Percentiles rank a stretch among this genome's conserved stretches.
These are phyloP conservation scores for Boletus barrowsii DNA, from an alignment of 768 basidiomycete species.

Conservation along the genomic window DNA sequence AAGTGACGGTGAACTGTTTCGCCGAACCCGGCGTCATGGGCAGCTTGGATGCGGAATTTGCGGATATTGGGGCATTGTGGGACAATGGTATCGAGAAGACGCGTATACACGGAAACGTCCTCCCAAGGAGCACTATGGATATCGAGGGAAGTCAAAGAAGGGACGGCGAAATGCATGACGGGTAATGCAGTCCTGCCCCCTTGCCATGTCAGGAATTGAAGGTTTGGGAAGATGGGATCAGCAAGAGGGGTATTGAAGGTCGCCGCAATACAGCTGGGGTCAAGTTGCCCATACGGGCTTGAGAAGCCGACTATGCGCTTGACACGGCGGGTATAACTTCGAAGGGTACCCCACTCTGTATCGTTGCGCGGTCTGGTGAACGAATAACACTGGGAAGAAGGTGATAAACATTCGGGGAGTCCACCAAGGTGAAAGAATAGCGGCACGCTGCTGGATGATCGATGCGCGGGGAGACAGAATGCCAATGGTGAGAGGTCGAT, in stretches of 20 bases:
- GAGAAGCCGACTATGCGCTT: background rate
- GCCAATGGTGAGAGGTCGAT: background rate
- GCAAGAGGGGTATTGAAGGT: background rate
- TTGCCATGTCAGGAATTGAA: slow-evolving; percentile 6
- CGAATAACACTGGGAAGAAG: background rate
- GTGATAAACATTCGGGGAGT: background rate
- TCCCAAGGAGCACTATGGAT: background rate
- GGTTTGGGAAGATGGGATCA: slow-evolving; percentile 1
- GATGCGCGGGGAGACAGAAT: background rate
- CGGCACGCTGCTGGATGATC: background rate
- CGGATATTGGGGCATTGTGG: slow-evolving; percentile 4
- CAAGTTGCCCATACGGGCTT: background rate
- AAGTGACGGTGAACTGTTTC: background rate
- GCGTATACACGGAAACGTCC: background rate
- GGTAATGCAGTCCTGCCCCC: background rate
- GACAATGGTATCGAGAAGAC: background rate
- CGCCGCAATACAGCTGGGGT: background rate
- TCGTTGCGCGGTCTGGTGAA: background rate
- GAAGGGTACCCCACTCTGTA: background rate
- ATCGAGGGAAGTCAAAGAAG: background rate
- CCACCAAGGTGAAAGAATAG: background rate
- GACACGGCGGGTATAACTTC: slow-evolving; percentile 1
- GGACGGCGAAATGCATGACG: background rate
- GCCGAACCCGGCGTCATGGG: background rate
- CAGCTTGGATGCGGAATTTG: background rate